Evolutionary conservation across 768 basidiomycete species (phyloP).

Genomic region (Naganishia friedmannii): DNA sequence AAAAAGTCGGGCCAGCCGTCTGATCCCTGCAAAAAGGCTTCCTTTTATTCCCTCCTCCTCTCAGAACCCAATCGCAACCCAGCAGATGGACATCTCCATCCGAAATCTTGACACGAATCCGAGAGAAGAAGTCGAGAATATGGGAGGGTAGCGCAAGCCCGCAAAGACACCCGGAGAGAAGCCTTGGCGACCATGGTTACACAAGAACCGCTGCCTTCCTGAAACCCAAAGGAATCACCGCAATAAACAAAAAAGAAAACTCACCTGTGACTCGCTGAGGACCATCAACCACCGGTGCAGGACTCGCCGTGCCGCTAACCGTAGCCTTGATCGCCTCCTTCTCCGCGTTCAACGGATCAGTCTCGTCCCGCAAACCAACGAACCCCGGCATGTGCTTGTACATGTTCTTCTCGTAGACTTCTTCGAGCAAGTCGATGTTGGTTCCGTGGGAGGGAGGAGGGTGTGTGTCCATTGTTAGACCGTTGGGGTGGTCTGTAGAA

Average conservation of each 20-base stretch:
- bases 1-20: neutral
- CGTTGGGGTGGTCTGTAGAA: neutral
- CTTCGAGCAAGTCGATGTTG: conserved; percentile 27
- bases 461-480: neutral
- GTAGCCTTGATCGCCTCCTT: conserved; percentile 14
- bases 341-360: conserved; percentile 15
- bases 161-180: neutral
- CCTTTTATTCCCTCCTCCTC: neutral
- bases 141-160: too few species aligned
- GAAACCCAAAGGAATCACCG: neutral
- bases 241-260: neutral
- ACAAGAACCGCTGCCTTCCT: neutral
- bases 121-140: too few species aligned
- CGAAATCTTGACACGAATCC: too few species aligned
- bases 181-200: neutral
- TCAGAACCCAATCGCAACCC: too few species aligned
- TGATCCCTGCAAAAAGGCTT: neutral
- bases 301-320: neutral
- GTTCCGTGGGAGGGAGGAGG: neutral
- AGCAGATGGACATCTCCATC: too few species aligned
- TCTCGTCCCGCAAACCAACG: conserved; percentile 14
- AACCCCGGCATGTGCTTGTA: neutral
- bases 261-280: conserved; percentile 21
- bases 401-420: conserved; percentile 15
- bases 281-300: neutral